A percentile compares a stretch with the other conserved stretches of the same genome.
Evolutionary conservation across 352 stramenopile species (phyloP).

Genomic region (Phytopythium kandeliae): DNA sequence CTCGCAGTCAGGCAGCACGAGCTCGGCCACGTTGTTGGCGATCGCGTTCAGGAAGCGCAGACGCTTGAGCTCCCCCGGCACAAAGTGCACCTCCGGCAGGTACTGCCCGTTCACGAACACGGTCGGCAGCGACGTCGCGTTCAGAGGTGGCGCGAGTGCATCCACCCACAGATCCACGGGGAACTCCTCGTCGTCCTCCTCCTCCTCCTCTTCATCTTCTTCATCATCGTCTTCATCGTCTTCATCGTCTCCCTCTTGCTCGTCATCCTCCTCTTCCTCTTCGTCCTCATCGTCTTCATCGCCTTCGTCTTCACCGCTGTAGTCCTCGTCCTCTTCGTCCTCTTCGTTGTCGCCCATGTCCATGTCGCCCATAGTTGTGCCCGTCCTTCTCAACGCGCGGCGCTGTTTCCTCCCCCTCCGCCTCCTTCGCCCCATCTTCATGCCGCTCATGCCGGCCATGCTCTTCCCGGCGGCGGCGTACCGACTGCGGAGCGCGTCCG

Average conservation of each 20-base stretch:
- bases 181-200: slow-evolving; percentile 18
- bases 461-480: slow-evolving; percentile 17
- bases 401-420: slow-evolving; percentile 7
- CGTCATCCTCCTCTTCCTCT: slow-evolving; percentile 5
- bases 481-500: slow-evolving; percentile 53
- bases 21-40: slow-evolving; percentile 73
- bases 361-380: slow-evolving; percentile 12
- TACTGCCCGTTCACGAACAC: slow-evolving; percentile 77
- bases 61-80: slow-evolving; percentile 50
- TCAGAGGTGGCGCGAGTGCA: slow-evolving; percentile 43
- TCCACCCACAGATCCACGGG: slow-evolving; percentile 37
- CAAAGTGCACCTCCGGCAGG: slow-evolving; percentile 47
- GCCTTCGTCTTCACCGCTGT: slow-evolving; percentile 8
- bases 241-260: slow-evolving; percentile 6
- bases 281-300: slow-evolving; percentile 6
- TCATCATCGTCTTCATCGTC: slow-evolving; percentile 7
- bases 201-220: slow-evolving; percentile 11
- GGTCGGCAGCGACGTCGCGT: slow-evolving; percentile 63
- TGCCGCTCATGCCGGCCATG: slow-evolving; percentile 10
- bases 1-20: slow-evolving; percentile 48
- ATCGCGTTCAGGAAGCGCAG: slow-evolving; percentile 72
- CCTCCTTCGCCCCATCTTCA: slow-evolving; percentile 10
- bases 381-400: slow-evolving; percentile 6
- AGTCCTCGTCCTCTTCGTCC: background rate
- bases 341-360: slow-evolving; percentile 5